phyloP scores from a whole-genome alignment of 2,329 filamentous ascomycete species.

The Sarocladium brachiariae region DNA sequence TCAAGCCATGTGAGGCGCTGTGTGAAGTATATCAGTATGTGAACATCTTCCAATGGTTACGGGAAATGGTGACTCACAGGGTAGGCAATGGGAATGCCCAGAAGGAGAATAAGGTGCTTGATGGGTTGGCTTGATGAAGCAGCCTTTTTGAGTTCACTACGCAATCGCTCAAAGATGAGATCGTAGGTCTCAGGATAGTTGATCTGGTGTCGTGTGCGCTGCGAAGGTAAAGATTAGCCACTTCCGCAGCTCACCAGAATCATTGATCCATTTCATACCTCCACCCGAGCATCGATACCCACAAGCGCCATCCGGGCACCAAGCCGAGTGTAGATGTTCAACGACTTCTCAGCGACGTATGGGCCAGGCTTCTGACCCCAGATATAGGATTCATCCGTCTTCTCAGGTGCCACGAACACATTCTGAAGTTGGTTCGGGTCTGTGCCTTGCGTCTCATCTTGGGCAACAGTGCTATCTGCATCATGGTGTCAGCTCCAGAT shows the following conservation, averaged over 20 bases:
- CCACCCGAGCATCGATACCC: slow-evolving; percentile 87
- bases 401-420: slow-evolving; percentile 59
- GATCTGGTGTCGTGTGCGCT: slow-evolving; percentile 83
- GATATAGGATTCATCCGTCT: slow-evolving; percentile 66
- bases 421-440: slow-evolving; percentile 69
- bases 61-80: slow-evolving; percentile 47
- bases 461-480: slow-evolving; percentile 19
- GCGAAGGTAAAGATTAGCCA: slow-evolving; percentile 36
- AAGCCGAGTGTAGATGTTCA: slow-evolving; percentile 78
- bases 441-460: slow-evolving; percentile 38
- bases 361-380: slow-evolving; percentile 71
- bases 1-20: slow-evolving; percentile 91
- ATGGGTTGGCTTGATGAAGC: slow-evolving; percentile 66
- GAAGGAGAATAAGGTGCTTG: slow-evolving; percentile 78
- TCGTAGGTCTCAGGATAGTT: slow-evolving; percentile 93
- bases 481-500: slow-evolving; percentile 8
- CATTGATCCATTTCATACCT: slow-evolving; percentile 40
- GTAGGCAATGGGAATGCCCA: slow-evolving; percentile 83
- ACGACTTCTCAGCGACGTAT: slow-evolving; percentile 82
- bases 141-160: slow-evolving; percentile 64
- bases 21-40: slow-evolving; percentile 12
- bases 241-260: not conserved
- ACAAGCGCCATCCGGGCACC: slow-evolving; percentile 79
- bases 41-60: not conserved
- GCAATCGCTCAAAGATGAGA: slow-evolving; percentile 69